phyloP scores from a whole-genome alignment of 371 early-diverging fungal species.

The Zopfochytrium polystomum region DNA sequence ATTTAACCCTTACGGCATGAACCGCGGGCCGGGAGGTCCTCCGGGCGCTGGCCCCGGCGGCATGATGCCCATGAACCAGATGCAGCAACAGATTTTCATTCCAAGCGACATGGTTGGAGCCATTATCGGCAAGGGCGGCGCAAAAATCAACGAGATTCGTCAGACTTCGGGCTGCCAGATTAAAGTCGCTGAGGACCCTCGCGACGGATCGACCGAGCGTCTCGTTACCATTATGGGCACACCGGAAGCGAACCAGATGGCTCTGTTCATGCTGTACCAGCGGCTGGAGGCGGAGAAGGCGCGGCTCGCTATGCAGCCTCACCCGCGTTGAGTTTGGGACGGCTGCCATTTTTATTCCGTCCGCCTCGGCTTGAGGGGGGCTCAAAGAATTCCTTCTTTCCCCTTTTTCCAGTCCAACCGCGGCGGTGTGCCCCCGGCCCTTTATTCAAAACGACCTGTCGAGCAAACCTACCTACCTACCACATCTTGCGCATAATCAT shows the following conservation, averaged over 20 bases:
- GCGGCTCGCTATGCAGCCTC: no score
- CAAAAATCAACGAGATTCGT: conserved; percentile 88
- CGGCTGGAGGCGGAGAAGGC: conserved; percentile 80
- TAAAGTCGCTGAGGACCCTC: conserved; percentile 66
- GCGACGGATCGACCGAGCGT: conserved; percentile 57
- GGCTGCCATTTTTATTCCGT: no score
- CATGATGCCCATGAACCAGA: conserved; percentile 18
- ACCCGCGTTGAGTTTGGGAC: no score
- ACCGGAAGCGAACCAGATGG: conserved; percentile 80
- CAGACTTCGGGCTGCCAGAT: conserved; percentile 79
- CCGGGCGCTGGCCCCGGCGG: conserved; percentile 4
- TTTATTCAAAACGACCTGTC: no score
- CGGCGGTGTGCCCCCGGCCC: no score
- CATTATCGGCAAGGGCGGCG: conserved; percentile 84
- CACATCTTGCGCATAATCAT: no score
- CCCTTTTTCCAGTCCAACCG: no score
- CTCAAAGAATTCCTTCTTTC: no score
- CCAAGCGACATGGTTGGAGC: conserved; percentile 86
- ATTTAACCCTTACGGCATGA: conserved; percentile 1
- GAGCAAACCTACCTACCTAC: no score
- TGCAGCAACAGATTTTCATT: conserved; percentile 75
- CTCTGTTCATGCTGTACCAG: conserved; percentile 80
- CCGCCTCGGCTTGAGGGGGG: no score
- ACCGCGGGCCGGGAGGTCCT: conserved; percentile 1
- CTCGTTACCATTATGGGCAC: conserved; percentile 89